A percentile compares a stretch with the other conserved stretches of the same genome.
Conservation (phyloP, 2,329 filamentous ascomycete genomes). For the Aspergillus pseudoviridinutans region DNA sequence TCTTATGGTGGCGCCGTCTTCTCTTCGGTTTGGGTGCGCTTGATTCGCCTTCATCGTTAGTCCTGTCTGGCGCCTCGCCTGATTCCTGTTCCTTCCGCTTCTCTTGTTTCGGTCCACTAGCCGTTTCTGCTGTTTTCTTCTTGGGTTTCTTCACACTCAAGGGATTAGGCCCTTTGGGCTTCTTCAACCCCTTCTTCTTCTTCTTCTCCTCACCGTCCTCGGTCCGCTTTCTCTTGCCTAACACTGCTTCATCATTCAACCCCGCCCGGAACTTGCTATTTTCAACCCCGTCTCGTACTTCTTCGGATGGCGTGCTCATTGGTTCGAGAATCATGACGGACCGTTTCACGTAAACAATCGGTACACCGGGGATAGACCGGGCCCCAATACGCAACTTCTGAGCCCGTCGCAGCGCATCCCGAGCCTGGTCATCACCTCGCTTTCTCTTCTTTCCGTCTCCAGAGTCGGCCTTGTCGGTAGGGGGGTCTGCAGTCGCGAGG, state of each 20-base stretch:
- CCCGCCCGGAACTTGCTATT: conserved; percentile 45
- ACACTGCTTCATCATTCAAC: conserved; percentile 26
- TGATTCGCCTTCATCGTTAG: conserved; percentile 16
- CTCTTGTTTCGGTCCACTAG: conserved; percentile 17
- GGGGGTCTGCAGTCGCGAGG: conserved; percentile 42
- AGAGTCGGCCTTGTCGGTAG: conserved; percentile 21
- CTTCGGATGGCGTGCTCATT: conserved; percentile 42
- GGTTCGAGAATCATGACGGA: conserved; percentile 50
- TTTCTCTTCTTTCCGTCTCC: conserved; percentile 30
- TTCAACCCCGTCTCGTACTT: conserved; percentile 42
- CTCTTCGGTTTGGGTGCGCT: conserved; percentile 31
- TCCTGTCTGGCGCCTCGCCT: conserved; percentile 15
- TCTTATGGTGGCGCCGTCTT: conserved; percentile 33
- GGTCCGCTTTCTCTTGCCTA: conserved; percentile 33
- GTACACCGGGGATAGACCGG: conserved; percentile 45
- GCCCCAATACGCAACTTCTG: conserved; percentile 35
- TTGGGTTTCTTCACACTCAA: conserved; percentile 48
- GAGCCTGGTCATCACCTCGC: conserved; percentile 28
- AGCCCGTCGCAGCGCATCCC: conserved; percentile 29
- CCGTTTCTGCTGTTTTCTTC: conserved; percentile 25
- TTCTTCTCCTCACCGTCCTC: conserved; percentile 27
- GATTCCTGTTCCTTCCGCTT: conserved; percentile 12
- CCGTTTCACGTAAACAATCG: conserved; percentile 49
- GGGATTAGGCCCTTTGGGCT: conserved; percentile 45
- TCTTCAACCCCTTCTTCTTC: conserved; percentile 31